Conservation (phyloP, 192 early-diverging fungal genomes). For the Spinellus fusiger region DNA sequence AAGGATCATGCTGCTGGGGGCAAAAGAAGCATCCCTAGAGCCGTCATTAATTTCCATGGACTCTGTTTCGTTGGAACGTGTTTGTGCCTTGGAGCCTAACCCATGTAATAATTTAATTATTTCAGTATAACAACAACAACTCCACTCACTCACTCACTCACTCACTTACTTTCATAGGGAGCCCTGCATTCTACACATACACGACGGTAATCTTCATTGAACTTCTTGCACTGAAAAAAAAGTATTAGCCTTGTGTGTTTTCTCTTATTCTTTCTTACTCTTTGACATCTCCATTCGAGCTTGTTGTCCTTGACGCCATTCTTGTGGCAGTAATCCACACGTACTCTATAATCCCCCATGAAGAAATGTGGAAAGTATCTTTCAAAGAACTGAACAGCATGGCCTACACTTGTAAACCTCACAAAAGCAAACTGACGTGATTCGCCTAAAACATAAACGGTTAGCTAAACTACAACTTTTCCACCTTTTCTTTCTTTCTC, state of each 20-base stretch:
- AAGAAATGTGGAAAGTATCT: constrained; percentile 24
- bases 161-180: constrained; percentile 16
- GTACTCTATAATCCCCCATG: constrained; percentile 28
- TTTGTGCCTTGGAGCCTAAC: constrained; percentile 7
- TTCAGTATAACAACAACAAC: background rate
- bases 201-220: constrained; percentile 21
- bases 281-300: constrained; percentile 25
- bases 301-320: constrained; percentile 15
- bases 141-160: too few relatives aligned
- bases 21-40: constrained; percentile 43
- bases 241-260: background rate
- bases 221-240: constrained; percentile 16
- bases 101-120: background rate
- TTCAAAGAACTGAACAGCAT: constrained; percentile 36
- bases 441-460: constrained; percentile 19
- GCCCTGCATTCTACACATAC: constrained; percentile 22
- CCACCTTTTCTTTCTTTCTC: background rate
- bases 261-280: constrained; percentile 9
- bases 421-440: constrained; percentile 40
- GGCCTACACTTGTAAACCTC: constrained; percentile 38
- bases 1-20: constrained; percentile 50
- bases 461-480: background rate
- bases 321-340: constrained; percentile 31
- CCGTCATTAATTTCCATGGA: constrained; percentile 51
- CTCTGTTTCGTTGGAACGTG: constrained; percentile 19